Evolutionary conservation across 805 yeast species (phyloP), one percentile per base, ranked within the genome.

Genomic region (Metschnikowia borealis): DNA sequence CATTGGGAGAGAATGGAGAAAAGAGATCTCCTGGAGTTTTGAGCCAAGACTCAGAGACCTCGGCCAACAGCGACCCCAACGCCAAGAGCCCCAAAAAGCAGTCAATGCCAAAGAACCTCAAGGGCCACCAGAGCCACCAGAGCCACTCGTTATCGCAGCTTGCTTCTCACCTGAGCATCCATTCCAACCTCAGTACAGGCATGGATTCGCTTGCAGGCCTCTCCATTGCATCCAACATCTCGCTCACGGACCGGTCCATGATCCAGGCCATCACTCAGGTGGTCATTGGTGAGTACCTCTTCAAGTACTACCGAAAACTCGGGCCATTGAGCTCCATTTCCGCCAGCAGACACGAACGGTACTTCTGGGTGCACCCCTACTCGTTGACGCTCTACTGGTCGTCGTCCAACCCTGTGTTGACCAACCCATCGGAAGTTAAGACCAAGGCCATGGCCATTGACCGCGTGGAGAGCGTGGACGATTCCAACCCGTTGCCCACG

Each of bases 341-440:
- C 0, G 94, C 89, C 46, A 79, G 80, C 38, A 80, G 97, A 52
- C 99, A 92, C 63, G 94, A 87, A 62, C 79, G 97, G 56, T 92
- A 82, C 70, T 92, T 92, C 77, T 94, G 98, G 98, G 81, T 94
- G 41, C 96, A 92, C 68, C 98, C 99, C 3, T 91, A 91, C 67
- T 85, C 94, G 7, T 70, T 89, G 73, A 89, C 96, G 0, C 73
- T 92, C 43, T 90, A 89, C 67, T 92, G 99, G 99, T 84, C 92
- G 3, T 77, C 80, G 5, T 76, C 83, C 11, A 88, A 87, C 61
- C 97, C 97, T 0, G 85, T 85, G 0, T 64, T 86, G 44, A 78
- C 82, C 3, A 84, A 86, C 57, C 87, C 89, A 8, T 71, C 84
- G 0, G 77, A 78, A 2, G 81, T 79, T 32, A 83, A 79, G 60